Conservation (phyloP, 75 land plant genomes). For the Sequoiadendron giganteum region DNA sequence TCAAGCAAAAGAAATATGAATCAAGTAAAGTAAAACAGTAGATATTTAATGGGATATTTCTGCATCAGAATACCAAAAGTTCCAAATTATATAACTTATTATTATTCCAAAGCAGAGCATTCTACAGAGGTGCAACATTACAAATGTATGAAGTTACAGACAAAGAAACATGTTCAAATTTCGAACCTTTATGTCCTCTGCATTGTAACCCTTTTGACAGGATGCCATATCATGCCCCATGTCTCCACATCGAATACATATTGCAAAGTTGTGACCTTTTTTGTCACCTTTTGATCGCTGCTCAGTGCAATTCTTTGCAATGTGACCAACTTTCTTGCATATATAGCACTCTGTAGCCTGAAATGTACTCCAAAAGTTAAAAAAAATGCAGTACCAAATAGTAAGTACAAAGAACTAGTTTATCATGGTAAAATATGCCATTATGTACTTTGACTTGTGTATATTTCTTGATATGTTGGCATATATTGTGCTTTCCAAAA, state of each 20-base stretch:
- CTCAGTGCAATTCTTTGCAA: slow-evolving; percentile 60
- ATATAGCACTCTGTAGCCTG: slow-evolving; percentile 58
- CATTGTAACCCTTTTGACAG: slow-evolving; percentile 45
- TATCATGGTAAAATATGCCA: not conserved
- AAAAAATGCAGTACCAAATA: not conserved
- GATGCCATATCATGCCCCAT: slow-evolving; percentile 69
- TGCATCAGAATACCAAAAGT: not conserved
- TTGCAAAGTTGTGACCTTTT: slow-evolving; percentile 5
- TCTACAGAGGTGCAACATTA: not conserved
- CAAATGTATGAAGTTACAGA: not conserved
- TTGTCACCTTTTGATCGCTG: slow-evolving; percentile 17
- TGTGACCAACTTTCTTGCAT: slow-evolving; percentile 68
- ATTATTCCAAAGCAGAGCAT: not conserved
- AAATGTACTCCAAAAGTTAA: not conserved
- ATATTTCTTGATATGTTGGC: not conserved
- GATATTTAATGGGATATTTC: not conserved
- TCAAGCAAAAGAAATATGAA: not conserved
- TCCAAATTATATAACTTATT: not conserved
- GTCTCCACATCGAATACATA: slow-evolving; percentile 68
- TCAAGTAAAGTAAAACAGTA: not conserved
- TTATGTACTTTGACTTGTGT: not conserved
- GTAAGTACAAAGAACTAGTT: not conserved
- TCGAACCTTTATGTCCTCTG: slow-evolving; percentile 66
- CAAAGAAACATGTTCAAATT: not conserved
- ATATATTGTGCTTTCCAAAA: not conserved